phyloP scores from a whole-genome alignment of 805 yeast genomes.

The Kodamaea hsintzibuensis region DNA sequence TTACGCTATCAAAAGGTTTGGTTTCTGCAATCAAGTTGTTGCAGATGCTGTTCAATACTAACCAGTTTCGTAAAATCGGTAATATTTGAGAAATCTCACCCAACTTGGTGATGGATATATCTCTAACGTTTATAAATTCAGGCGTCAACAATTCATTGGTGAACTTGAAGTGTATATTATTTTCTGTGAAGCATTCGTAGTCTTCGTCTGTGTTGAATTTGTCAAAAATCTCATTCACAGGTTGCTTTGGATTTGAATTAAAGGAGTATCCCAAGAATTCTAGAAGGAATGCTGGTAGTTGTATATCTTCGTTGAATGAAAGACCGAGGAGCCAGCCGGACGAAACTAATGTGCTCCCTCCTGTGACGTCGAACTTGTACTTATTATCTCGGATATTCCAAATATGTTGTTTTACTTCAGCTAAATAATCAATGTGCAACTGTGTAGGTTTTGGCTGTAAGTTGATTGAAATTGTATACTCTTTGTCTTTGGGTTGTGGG shows the following conservation, averaged over 20 bases:
- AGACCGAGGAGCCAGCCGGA: slow-evolving; percentile 28
- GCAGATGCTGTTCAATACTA: slow-evolving; percentile 27
- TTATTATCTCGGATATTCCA: slow-evolving; percentile 23
- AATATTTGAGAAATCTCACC: slow-evolving; percentile 25
- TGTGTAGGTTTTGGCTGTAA: slow-evolving; percentile 15
- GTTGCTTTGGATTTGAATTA: neutral
- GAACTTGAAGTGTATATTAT: slow-evolving; percentile 3
- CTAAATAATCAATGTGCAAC: slow-evolving; percentile 20
- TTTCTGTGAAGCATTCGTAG: slow-evolving; percentile 5
- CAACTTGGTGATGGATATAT: slow-evolving; percentile 24
- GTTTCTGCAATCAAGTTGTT: neutral
- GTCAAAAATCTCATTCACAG: slow-evolving; percentile 6
- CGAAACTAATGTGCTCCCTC: slow-evolving; percentile 8
- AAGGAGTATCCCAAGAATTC: slow-evolving; percentile 30
- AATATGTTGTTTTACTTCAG: slow-evolving; percentile 17
- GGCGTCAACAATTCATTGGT: slow-evolving; percentile 14
- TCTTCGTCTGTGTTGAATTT: slow-evolving; percentile 11
- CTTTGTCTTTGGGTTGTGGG: slow-evolving; percentile 19
- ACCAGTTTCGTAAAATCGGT: slow-evolving; percentile 32
- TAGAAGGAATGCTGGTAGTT: slow-evolving; percentile 27
- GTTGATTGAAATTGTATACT: slow-evolving; percentile 23
- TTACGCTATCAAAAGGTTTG: slow-evolving; percentile 12
- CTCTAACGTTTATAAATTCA: slow-evolving; percentile 22
- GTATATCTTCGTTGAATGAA: slow-evolving; percentile 26
- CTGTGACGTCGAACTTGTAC: slow-evolving; percentile 20